phyloP scores from a whole-genome alignment of 2,329 filamentous ascomycete genomes.

The Paraphoma chrysanthemicola region DNA sequence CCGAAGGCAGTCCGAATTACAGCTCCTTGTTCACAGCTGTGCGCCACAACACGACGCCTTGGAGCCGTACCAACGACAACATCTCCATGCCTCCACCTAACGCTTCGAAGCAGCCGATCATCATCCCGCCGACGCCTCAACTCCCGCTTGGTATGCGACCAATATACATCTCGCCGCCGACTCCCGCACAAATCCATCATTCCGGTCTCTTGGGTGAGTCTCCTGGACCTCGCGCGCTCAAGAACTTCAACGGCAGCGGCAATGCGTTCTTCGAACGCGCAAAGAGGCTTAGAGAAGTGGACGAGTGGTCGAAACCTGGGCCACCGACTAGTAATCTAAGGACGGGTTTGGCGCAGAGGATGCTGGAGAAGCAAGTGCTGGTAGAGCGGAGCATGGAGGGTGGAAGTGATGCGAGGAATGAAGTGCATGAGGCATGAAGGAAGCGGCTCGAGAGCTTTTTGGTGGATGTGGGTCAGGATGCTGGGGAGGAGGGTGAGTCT shows the following conservation, averaged over 20 bases:
- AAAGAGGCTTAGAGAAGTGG: neutral
- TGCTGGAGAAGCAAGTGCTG: neutral
- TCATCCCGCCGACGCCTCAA: slow-evolving; percentile 4
- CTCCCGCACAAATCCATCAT: neutral
- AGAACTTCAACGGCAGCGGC: neutral
- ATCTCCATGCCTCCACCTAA: neutral
- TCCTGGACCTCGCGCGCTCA: neutral
- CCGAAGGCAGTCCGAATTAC: neutral
- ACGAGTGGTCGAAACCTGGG: neutral
- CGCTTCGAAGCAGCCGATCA: neutral
- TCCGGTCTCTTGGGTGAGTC: slow-evolving; percentile 3
- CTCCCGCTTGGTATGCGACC: slow-evolving; percentile 1
- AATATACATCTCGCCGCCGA: neutral
- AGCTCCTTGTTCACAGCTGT: neutral
- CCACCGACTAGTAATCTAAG: neutral
- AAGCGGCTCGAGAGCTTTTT: neutral
- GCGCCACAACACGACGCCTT: neutral
- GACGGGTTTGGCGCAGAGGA: neutral
- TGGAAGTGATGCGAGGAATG: neutral
- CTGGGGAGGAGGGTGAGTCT: too few relatives aligned
- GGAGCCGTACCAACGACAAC: neutral
- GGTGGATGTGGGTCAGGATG: neutral
- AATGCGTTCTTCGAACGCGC: neutral
- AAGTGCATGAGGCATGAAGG: neutral
- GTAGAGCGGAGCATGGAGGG: neutral